phyloP scores from a whole-genome alignment of 441 rosid species.

The Viola pubescens region DNA sequence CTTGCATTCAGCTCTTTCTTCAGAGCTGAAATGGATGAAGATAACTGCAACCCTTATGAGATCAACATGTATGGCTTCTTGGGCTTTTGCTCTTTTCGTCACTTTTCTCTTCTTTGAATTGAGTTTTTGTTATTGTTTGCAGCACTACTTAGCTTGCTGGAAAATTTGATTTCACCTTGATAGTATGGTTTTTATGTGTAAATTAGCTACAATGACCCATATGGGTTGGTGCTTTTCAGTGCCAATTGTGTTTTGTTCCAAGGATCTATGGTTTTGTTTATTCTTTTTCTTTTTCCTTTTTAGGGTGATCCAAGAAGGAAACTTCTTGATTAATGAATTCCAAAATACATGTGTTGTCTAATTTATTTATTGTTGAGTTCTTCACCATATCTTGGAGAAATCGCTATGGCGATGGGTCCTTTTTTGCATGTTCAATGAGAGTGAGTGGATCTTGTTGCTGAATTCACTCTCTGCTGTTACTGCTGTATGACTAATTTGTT shows the following conservation, averaged over 20 bases:
- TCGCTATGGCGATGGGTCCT: no score
- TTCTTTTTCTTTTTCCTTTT: not conserved
- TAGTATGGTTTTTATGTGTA: not conserved
- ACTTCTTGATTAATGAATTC: not conserved
- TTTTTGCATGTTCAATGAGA: no score
- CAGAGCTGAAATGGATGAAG: conserved; percentile 25
- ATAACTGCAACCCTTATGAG: conserved; percentile 15
- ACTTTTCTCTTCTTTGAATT: not conserved
- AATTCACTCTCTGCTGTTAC: not conserved
- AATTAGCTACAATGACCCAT: not conserved
- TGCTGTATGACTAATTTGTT: not conserved
- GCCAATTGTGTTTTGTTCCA: no score
- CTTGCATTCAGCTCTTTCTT: not conserved
- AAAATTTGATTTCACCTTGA: no score
- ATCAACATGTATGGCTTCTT: conserved; percentile 26
- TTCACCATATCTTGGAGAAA: no score
- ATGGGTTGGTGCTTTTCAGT: no score
- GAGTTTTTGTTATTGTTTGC: no score
- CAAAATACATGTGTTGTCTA: not conserved
- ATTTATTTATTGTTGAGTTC: not conserved
- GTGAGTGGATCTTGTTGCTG: not conserved
- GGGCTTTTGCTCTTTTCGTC: not conserved
- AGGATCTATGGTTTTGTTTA: not conserved
- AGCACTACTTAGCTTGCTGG: no score
- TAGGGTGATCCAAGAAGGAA: not conserved